Percentiles rank a stretch among this genome's conserved stretches.
These are phyloP conservation scores for Cryptosporidium sp. DNA, from an alignment of 169 alveolate genomes.

Conservation along the genomic window DNA sequence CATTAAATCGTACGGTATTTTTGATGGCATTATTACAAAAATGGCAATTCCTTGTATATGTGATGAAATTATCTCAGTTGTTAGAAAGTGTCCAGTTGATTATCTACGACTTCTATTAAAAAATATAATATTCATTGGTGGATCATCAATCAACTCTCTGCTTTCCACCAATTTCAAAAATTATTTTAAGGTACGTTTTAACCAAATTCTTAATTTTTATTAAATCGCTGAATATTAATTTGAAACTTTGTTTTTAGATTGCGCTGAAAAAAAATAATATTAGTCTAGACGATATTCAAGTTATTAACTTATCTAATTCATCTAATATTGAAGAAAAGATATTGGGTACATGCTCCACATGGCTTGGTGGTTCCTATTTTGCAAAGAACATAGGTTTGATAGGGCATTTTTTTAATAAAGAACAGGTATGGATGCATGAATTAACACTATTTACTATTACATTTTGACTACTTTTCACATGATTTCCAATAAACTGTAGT, in stretches of 20 bases:
- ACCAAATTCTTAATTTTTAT: neutral
- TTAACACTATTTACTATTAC: neutral
- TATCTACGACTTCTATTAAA: constrained; percentile 22
- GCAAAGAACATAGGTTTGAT: constrained; percentile 20
- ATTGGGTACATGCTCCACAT: constrained; percentile 37
- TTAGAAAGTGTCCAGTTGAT: constrained; percentile 64
- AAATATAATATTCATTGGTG: constrained; percentile 62
- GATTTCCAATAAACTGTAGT: constrained; percentile 13
- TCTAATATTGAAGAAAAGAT: neutral
- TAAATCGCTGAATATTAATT: neutral
- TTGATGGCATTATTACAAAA: constrained; percentile 52
- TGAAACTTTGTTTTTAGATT: constrained; percentile 6
- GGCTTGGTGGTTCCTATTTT: constrained; percentile 66
- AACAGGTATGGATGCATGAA: constrained; percentile 40
- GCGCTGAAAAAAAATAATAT: neutral
- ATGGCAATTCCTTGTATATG: constrained; percentile 28
- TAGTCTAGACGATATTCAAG: neutral
- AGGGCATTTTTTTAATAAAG: constrained; percentile 15
- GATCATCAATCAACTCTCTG: constrained; percentile 33
- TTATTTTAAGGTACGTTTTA: constrained; percentile 50
- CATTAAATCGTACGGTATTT: constrained; percentile 22
- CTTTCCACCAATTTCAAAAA: constrained; percentile 5
- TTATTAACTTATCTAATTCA: constrained; percentile 21
- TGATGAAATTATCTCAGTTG: constrained; percentile 42
- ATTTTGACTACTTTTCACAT: constrained; percentile 4